Evolutionary conservation across 2,329 filamentous ascomycete genomes (phyloP).

Genomic region (Talaromyces sp.): DNA sequence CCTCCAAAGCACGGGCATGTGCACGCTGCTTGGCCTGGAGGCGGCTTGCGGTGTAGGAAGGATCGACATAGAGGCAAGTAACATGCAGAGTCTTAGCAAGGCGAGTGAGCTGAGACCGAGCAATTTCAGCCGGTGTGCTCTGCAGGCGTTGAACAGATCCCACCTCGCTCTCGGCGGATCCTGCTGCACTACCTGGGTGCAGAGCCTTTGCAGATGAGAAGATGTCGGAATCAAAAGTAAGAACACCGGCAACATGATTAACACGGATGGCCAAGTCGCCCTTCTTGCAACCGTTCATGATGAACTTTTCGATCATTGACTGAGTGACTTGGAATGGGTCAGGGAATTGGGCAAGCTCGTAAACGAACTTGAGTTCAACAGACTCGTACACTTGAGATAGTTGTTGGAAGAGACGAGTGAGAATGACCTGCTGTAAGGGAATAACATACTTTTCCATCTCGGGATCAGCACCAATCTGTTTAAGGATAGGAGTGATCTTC

Average conservation of each 20-base stretch:
- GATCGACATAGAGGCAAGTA: constrained; percentile 93
- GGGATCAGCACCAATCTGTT: constrained; percentile 84
- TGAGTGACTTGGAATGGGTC: constrained; percentile 91
- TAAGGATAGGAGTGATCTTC: constrained; percentile 94
- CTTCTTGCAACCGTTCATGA: constrained; percentile 99
- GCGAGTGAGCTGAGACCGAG: constrained; percentile 87
- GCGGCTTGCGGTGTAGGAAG: constrained; percentile 76
- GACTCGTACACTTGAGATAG: constrained; percentile 98
- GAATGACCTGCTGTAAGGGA: constrained; percentile 95
- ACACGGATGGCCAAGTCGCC: constrained; percentile 94
- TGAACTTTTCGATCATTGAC: constrained; percentile 97
- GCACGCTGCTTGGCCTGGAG: constrained; percentile 73
- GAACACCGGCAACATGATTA: constrained; percentile 87
- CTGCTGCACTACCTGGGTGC: constrained; percentile 74
- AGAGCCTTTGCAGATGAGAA: constrained; percentile 95
- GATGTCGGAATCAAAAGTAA: constrained; percentile 96
- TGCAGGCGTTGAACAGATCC: constrained; percentile 89
- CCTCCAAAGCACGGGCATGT: constrained; percentile 73
- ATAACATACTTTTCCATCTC: constrained; percentile 97
- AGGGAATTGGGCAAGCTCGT: constrained; percentile 90
- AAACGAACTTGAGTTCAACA: constrained; percentile 88
- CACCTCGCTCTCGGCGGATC: constrained; percentile 79
- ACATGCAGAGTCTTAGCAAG: constrained; percentile 86
- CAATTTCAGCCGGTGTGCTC: constrained; percentile 96
- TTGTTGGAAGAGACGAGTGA: constrained; percentile 97